phyloP scores from a whole-genome alignment of 495 filamentous ascomycete species.

The Penicillium verhagenii region DNA sequence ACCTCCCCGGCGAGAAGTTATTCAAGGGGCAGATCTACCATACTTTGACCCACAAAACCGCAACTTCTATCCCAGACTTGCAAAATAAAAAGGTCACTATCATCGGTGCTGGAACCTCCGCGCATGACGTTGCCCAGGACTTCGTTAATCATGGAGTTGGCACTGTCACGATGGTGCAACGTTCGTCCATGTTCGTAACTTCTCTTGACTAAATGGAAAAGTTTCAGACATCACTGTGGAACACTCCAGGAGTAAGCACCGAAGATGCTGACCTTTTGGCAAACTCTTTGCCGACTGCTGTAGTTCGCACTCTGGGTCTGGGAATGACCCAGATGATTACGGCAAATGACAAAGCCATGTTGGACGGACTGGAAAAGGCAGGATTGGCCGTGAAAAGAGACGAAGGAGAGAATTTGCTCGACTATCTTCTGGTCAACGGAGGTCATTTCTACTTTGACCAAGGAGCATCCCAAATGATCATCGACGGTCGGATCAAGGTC shows the following conservation, averaged over 20 bases:
- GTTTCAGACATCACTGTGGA: neutral
- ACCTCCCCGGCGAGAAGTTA: neutral
- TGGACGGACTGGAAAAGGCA: slow-evolving; percentile 3
- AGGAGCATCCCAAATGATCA: slow-evolving; percentile 5
- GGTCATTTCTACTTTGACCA: slow-evolving; percentile 4
- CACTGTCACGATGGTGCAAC: slow-evolving; percentile 2
- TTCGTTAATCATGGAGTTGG: neutral
- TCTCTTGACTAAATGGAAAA: slow-evolving; percentile 1
- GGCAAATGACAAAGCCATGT: neutral
- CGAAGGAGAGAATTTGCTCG: neutral
- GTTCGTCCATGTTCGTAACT: neutral
- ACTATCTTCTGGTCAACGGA: neutral
- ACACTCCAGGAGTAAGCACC: slow-evolving; percentile 4
- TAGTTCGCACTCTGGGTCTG: slow-evolving; percentile 1
- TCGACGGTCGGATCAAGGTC: slow-evolving; percentile 4
- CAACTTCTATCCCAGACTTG: neutral
- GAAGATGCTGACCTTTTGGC: slow-evolving; percentile 4
- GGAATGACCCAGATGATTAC: slow-evolving; percentile 1
- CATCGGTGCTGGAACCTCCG: slow-evolving; percentile 1
- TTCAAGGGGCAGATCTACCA: slow-evolving; percentile 6
- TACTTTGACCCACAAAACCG: neutral
- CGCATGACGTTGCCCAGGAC: slow-evolving; percentile 5
- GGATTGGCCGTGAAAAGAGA: neutral
- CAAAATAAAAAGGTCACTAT: slow-evolving; percentile 3
- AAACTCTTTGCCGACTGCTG: slow-evolving; percentile 3